phyloP scores from a whole-genome alignment of 139 green algal genomes.

The Chlorella sp. region DNA sequence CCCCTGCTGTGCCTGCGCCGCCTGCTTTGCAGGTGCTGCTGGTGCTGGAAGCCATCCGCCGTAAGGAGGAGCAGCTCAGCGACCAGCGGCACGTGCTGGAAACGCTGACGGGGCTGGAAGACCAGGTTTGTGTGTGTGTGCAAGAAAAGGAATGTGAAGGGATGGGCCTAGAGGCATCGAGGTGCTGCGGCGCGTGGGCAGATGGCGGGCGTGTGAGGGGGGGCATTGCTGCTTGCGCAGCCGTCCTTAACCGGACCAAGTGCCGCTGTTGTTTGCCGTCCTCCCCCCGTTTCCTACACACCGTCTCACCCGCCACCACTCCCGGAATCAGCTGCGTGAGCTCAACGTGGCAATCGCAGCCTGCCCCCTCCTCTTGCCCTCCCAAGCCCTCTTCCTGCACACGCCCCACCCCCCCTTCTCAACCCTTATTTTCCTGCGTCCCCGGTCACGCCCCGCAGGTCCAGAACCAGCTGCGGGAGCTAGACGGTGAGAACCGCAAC shows the following conservation, averaged over 20 bases:
- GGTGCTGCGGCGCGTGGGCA: no score
- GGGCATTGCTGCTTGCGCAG: no score
- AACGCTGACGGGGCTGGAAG: slow-evolving; percentile 45
- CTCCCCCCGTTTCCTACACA: no score
- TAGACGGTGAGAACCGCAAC: slow-evolving; percentile 48
- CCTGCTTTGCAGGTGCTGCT: slow-evolving; percentile 22
- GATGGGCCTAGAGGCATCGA: no score
- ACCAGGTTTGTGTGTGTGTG: not conserved
- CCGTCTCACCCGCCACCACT: no score
- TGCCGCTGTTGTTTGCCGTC: no score
- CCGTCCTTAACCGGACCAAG: no score
- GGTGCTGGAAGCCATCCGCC: slow-evolving; percentile 50
- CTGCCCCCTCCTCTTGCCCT: not conserved
- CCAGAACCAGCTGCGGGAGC: slow-evolving; percentile 40
- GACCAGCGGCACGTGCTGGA: slow-evolving; percentile 34
- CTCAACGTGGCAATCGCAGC: not conserved
- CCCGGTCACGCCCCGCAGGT: not conserved
- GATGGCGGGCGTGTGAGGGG: no score
- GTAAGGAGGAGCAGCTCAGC: slow-evolving; percentile 60
- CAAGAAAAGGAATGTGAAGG: no score
- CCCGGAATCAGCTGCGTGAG: no score
- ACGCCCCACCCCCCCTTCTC: not conserved
- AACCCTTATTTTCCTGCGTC: not conserved
- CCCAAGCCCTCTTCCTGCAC: not conserved
- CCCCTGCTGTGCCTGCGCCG: not conserved